Conservation (phyloP, 2,329 filamentous ascomycete species). For the Chrysosporium queenslandicum region DNA sequence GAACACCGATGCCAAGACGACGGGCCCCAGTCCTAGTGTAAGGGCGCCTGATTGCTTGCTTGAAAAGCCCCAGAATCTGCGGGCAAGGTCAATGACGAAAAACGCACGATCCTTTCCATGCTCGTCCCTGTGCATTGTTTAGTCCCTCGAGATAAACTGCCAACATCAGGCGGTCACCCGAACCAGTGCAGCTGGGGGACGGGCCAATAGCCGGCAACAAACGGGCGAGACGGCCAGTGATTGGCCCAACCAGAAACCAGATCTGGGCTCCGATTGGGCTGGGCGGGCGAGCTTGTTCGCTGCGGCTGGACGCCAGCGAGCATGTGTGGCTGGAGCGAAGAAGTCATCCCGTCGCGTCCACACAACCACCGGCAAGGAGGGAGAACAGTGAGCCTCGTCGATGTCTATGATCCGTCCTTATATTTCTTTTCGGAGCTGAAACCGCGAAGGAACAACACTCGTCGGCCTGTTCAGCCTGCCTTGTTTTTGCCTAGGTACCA, state of each 20-base stretch:
- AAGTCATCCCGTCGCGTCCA: not conserved
- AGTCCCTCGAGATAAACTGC: too few species aligned
- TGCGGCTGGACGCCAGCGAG: conserved; percentile 3
- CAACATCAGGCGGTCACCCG: not conserved
- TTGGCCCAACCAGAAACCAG: conserved; percentile 2
- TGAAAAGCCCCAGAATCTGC: too few species aligned
- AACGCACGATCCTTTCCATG: not conserved
- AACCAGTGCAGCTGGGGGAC: not conserved
- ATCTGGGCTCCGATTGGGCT: not conserved
- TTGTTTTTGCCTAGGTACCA: not conserved
- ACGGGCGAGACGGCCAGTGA: not conserved
- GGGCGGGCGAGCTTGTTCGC: not conserved
- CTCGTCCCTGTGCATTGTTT: too few species aligned
- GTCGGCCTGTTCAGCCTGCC: too few species aligned
- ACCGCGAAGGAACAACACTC: not conserved
- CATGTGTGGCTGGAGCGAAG: not conserved
- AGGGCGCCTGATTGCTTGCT: not conserved
- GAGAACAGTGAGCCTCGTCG: not conserved
- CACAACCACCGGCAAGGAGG: too few species aligned
- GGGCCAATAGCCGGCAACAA: not conserved
- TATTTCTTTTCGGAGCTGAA: not conserved
- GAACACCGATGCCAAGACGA: not conserved
- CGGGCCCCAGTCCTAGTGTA: not conserved
- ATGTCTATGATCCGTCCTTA: not conserved
- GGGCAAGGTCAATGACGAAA: not conserved